phyloP scores from a whole-genome alignment of 1,139 yeast genomes.

The Komagataea norvegica region DNA sequence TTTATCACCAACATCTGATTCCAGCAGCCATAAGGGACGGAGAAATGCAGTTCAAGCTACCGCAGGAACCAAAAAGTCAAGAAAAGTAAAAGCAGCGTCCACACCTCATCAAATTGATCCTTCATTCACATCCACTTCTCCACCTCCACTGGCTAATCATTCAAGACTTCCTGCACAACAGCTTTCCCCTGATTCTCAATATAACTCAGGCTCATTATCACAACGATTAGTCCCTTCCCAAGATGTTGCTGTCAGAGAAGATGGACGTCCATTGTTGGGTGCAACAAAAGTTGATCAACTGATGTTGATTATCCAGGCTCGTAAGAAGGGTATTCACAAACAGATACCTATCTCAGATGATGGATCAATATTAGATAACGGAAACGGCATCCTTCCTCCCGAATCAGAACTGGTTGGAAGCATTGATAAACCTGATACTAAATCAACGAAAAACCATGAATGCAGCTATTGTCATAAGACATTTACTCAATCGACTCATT shows the following conservation, averaged over 20 bases:
- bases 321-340: conserved; percentile 68
- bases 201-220: conserved; percentile 10
- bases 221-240: conserved; percentile 39
- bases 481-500: conserved; percentile 71
- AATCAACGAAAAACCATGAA: conserved; percentile 55
- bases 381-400: conserved; percentile 48
- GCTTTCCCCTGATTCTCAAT: conserved; percentile 13
- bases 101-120: background rate
- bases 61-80: background rate
- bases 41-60: conserved; percentile 20
- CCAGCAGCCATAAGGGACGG: conserved; percentile 6
- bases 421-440: conserved; percentile 59
- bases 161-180: too few relatives aligned
- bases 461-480: conserved; percentile 66
- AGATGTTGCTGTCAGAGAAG: conserved; percentile 45
- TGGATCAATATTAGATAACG: conserved; percentile 39
- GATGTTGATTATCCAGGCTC: conserved; percentile 85
- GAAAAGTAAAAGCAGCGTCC: background rate
- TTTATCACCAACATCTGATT: conserved; percentile 10
- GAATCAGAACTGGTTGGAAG: conserved; percentile 75
- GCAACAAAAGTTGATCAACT: conserved; percentile 86
- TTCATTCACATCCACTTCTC: background rate
- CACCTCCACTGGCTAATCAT: too few relatives aligned
- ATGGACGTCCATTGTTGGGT: conserved; percentile 68
- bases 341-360: conserved; percentile 59